phyloP scores from a whole-genome alignment of 2,329 filamentous ascomycete species.

The Fusarium cyanostomum region DNA sequence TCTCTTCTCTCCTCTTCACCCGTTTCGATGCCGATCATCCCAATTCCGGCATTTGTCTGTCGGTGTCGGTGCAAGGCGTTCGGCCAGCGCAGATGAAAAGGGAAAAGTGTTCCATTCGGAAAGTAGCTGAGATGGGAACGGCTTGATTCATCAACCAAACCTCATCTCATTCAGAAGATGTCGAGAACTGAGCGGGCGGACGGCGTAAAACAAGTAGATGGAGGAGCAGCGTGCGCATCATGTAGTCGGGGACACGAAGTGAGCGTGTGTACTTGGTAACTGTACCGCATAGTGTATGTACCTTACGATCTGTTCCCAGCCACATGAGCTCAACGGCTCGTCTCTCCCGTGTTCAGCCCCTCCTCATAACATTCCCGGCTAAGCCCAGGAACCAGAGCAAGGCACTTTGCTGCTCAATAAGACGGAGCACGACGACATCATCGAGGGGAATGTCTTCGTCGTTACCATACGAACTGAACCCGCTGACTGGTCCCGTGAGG shows the following conservation, averaged over 20 bases:
- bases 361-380: not conserved
- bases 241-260: not conserved
- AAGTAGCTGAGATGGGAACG: not conserved
- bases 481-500: not conserved
- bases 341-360: not conserved
- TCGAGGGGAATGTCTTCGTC: not conserved
- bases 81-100: not conserved
- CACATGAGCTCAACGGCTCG: constrained; percentile 11
- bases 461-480: not conserved
- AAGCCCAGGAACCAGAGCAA: not conserved
- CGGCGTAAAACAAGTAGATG: not conserved
- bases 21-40: not conserved
- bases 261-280: not conserved
- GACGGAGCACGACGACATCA: not conserved
- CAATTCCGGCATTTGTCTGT: constrained; percentile 6
- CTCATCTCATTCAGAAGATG: not conserved
- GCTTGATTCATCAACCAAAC: not conserved
- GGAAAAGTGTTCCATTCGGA: not conserved
- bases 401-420: not conserved
- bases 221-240: not conserved
- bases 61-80: not conserved
- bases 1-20: not conserved
- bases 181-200: not conserved
- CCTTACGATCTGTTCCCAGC: not conserved
- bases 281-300: constrained; percentile 8